These are phyloP conservation scores for Clohesyomyces aquaticus DNA, from an alignment of 495 filamentous ascomycete genomes.

Conservation along the genomic window DNA sequence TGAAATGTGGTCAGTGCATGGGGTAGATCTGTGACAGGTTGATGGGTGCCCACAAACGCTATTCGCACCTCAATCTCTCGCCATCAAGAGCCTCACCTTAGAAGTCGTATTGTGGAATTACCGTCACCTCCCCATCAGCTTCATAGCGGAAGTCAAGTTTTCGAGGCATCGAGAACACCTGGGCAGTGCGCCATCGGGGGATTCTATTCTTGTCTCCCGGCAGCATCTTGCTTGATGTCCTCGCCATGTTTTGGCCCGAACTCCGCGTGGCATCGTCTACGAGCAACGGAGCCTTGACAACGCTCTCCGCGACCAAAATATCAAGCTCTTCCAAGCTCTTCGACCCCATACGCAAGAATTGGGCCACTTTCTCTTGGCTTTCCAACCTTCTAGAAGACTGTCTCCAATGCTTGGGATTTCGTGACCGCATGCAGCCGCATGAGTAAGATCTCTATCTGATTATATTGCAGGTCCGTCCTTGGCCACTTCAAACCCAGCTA, in stretches of 20 bases:
- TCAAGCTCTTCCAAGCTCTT: background rate
- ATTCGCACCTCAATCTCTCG: conserved; percentile 12
- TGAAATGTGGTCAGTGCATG: background rate
- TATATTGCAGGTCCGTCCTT: background rate
- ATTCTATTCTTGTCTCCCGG: background rate
- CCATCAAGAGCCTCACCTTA: background rate
- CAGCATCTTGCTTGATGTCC: background rate
- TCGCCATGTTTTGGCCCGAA: background rate
- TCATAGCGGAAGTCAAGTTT: too few relatives aligned
- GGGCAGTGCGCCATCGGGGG: too few relatives aligned
- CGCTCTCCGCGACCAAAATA: background rate
- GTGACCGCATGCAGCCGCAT: conserved; percentile 27
- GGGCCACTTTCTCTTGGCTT: background rate
- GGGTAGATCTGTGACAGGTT: conserved; percentile 4
- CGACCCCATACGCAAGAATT: conserved; percentile 3
- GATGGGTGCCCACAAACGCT: conserved; percentile 2
- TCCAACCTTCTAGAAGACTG: conserved; percentile 12
- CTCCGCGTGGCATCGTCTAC: too few relatives aligned
- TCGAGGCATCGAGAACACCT: too few relatives aligned
- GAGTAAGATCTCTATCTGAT: conserved; percentile 29
- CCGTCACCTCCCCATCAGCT: background rate
- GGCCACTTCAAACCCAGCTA: background rate
- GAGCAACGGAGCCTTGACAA: background rate
- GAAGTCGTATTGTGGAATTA: background rate
- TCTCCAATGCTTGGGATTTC: conserved; percentile 1